Evolutionary conservation across 2,329 filamentous ascomycete species (phyloP), one percentile per base, ranked within the genome.

Genomic region (Acephala macrosclerotiorum): DNA sequence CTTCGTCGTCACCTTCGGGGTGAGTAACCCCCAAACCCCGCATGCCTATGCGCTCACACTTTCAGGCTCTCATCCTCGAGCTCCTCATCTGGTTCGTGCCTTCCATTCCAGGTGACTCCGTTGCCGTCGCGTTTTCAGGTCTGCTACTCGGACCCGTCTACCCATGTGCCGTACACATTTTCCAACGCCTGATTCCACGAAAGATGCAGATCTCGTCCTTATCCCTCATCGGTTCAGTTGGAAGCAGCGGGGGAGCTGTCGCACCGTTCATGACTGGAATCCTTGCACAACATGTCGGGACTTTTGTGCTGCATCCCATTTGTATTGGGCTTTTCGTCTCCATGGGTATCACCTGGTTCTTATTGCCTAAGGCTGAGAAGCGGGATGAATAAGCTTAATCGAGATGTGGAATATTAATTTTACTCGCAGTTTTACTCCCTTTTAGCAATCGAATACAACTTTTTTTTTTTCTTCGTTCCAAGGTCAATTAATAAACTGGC

Each of bases 101-200:
- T 2, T 91, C 91, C 73, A 81, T 94, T 22, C 79, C 91, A 22
- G 88, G 88, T 5, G 84, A 90, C 67, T 86, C 89, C 29, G 87
- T 91, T 2, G 84, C 87, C 3, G 84, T 91, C 3, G 82, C 87
- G 78, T 78, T 95, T 22, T 83, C 94, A 16, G 92, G 93, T 14
- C 78, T 95, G 4, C 78, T 95, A 35, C 81, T 96, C 0, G 92
- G 93, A 0, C 92, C 93, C 0, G 83, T 96, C 7, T 95, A 93
- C 72, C 91, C 92, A 0, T 93, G 90, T 73, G 86, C 88, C 0
- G 83, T 86, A 4, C 84, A 86, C 0, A 82, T 91, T 3, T 88
- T 92, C 69, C 83, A 88, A 66, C 80, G 85, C 22, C 79, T 84
- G 49, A 81, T 93, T 74, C 85, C 83, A 11, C 80, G 84, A 9